A percentile compares a stretch with the other conserved stretches of the same genome.
Evolutionary conservation across 306 rosid species (phyloP).

Genomic region (Prunus padus): DNA sequence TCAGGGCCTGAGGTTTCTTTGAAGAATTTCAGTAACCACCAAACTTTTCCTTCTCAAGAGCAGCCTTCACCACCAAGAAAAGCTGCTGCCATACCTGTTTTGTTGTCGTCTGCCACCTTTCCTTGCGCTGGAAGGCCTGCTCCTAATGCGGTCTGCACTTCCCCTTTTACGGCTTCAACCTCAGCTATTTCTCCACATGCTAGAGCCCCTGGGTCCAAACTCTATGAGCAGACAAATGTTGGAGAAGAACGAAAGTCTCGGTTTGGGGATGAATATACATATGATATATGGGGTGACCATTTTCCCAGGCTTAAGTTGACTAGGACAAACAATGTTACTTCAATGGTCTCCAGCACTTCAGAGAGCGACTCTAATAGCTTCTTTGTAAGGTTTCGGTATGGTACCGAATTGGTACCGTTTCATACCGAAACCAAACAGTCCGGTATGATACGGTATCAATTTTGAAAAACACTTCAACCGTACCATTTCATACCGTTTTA

Average conservation of each 20-base stretch:
- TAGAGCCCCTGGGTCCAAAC: constrained; percentile 78
- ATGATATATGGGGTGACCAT: constrained; percentile 97
- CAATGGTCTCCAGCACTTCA: constrained; percentile 45
- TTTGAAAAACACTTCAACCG: too few species aligned
- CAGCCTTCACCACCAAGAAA: constrained; percentile 38
- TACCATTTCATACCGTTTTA: too few species aligned
- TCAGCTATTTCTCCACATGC: constrained; percentile 47
- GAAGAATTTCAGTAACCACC: constrained; percentile 15
- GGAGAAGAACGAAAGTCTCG: constrained; percentile 31
- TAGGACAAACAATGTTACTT: constrained; percentile 47
- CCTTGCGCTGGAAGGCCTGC: constrained; percentile 39
- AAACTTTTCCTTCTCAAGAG: constrained; percentile 32
- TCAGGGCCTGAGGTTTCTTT: constrained; percentile 28
- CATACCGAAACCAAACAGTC: too few species aligned
- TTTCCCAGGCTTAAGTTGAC: constrained; percentile 70
- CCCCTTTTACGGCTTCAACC: constrained; percentile 35
- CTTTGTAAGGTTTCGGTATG: constrained; percentile 46
- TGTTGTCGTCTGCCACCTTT: constrained; percentile 50
- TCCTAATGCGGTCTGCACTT: constrained; percentile 26
- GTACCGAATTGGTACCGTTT: too few species aligned
- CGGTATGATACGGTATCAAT: too few species aligned
- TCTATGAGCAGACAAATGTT: constrained; percentile 32
- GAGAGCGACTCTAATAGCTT: constrained; percentile 71
- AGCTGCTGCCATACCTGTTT: constrained; percentile 35
- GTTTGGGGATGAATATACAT: constrained; percentile 58